These are phyloP conservation scores for Starmerella sp. DNA, from an alignment of 805 yeast genomes.

Conservation along the genomic window DNA sequence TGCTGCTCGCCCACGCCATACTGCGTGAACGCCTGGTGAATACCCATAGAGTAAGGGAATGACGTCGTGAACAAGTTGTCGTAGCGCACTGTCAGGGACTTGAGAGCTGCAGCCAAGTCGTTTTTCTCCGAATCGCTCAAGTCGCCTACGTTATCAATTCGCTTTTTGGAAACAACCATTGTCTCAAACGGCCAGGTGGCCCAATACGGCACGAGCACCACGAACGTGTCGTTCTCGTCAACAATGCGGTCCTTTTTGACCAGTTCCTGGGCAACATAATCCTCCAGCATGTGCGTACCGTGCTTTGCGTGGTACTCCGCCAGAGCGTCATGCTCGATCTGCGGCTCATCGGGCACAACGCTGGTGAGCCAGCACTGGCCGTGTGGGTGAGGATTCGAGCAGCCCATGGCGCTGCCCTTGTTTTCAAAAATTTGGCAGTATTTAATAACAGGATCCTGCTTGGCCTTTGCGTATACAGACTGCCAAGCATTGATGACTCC, in stretches of 20 bases:
- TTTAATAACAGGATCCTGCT: constrained; percentile 32
- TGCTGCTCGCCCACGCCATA: constrained; percentile 33
- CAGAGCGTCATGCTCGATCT: constrained; percentile 44
- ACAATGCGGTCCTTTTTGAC: constrained; percentile 36
- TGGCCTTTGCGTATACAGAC: constrained; percentile 37
- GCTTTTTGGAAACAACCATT: constrained; percentile 46
- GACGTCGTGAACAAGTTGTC: constrained; percentile 59
- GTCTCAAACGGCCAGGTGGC: constrained; percentile 77
- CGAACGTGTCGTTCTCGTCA: constrained; percentile 47
- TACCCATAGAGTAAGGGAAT: constrained; percentile 74
- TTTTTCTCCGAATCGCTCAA: constrained; percentile 34
- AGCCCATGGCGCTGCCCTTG: constrained; percentile 72
- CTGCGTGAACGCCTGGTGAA: constrained; percentile 61
- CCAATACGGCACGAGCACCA: constrained; percentile 70
- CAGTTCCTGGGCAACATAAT: constrained; percentile 49
- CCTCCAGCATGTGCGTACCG: constrained; percentile 45
- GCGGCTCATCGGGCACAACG: constrained; percentile 54
- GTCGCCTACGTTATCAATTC: constrained; percentile 38
- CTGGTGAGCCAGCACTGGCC: constrained; percentile 73
- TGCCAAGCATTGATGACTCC: constrained; percentile 54
- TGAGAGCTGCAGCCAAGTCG: constrained; percentile 48
- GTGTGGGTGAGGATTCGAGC: constrained; percentile 73
- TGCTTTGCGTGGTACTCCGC: constrained; percentile 35
- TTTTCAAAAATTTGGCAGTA: constrained; percentile 67
- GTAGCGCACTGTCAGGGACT: constrained; percentile 47